Conservation (phyloP, 2,329 filamentous ascomycete genomes). For the Cladosporium phlei region DNA sequence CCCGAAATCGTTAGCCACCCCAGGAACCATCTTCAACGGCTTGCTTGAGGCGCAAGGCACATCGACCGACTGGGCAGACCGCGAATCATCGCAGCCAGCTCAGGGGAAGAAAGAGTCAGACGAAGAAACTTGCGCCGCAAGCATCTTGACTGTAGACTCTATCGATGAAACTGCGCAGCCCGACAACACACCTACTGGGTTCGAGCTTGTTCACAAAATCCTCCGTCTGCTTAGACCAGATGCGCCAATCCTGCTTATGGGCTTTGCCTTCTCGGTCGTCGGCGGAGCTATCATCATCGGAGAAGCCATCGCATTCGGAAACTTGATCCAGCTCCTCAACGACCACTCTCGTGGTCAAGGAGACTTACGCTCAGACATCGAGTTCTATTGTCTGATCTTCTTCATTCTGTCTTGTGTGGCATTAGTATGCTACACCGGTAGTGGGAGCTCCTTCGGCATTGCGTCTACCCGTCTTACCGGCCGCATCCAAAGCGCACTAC, state of each 20-base stretch:
- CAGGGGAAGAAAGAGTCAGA: conserved; percentile 3
- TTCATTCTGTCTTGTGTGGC: conserved; percentile 51
- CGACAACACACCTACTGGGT: conserved; percentile 4
- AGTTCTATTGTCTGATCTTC: conserved; percentile 47
- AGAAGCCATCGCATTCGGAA: conserved; percentile 54
- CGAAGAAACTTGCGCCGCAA: conserved; percentile 3
- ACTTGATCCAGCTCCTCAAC: conserved; percentile 49
- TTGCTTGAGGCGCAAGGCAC: conserved; percentile 23
- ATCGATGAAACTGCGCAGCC: conserved; percentile 1
- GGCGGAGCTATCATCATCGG: conserved; percentile 53
- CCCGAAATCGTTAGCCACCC: conserved; percentile 52
- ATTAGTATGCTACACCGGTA: conserved; percentile 40
- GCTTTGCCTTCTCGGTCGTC: conserved; percentile 41
- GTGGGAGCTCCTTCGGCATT: conserved; percentile 46
- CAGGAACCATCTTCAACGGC: conserved; percentile 24
- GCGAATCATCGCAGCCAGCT: not conserved
- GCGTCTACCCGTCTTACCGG: conserved; percentile 44
- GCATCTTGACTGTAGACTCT: conserved; percentile 1
- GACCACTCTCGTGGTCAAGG: conserved; percentile 30
- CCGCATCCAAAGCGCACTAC: conserved; percentile 41
- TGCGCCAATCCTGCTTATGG: conserved; percentile 36
- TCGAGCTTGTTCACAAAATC: conserved; percentile 7
- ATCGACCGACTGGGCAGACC: not conserved
- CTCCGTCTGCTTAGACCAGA: conserved; percentile 31
- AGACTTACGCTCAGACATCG: conserved; percentile 21